Evolutionary conservation across 208 protist genomes (phyloP).

Genomic region (Histomonas meleagridis): DNA sequence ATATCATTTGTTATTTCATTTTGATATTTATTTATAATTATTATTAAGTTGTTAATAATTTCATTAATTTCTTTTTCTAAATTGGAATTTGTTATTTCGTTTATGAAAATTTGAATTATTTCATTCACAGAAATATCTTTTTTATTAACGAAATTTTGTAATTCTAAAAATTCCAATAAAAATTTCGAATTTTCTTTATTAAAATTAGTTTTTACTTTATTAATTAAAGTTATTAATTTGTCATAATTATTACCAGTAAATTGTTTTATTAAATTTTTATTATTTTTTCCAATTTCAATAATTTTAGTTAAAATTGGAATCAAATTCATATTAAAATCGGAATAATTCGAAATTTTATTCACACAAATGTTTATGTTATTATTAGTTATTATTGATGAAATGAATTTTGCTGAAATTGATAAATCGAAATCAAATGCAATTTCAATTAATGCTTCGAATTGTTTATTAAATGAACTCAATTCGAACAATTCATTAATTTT

Average conservation of each 20-base stretch:
- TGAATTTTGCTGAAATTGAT: not conserved
- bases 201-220: not conserved
- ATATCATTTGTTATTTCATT: not conserved
- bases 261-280: not conserved
- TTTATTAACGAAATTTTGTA: not conserved
- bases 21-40: not conserved
- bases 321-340: not conserved
- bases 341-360: not conserved
- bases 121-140: no score
- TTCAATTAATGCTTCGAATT: not conserved
- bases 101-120: not conserved
- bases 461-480: not conserved
- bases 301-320: not conserved
- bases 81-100: not conserved
- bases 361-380: not conserved
- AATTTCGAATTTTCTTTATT: not conserved
- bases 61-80: not conserved
- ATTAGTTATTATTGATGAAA: not conserved
- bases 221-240: not conserved
- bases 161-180: not conserved
- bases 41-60: not conserved
- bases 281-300: no score
- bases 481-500: not conserved
- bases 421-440: not conserved
- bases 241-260: not conserved